Percentiles rank a stretch among this genome's conserved stretches.
phyloP scores from a whole-genome alignment of 495 filamentous ascomycete species.

The Massariosphaeria phaeospora region DNA sequence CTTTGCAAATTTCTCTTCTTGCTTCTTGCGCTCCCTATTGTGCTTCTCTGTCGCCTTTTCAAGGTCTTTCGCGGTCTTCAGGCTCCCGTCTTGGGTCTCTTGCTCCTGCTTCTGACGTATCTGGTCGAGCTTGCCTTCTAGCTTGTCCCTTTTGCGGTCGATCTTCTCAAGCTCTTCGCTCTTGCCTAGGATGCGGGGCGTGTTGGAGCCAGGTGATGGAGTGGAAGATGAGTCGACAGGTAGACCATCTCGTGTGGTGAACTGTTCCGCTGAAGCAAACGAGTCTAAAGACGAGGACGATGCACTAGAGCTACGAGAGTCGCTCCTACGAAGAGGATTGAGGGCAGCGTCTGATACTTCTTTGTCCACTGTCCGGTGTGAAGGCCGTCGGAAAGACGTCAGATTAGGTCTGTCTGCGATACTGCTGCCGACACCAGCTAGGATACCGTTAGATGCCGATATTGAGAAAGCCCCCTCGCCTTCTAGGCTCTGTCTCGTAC shows the following conservation, averaged over 20 bases:
- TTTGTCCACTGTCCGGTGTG: slow-evolving; percentile 1
- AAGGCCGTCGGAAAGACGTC: slow-evolving; percentile 4
- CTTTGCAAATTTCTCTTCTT: slow-evolving; percentile 59
- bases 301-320: slow-evolving; percentile 15
- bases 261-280: slow-evolving; percentile 39
- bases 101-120: slow-evolving; percentile 45
- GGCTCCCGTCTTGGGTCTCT: slow-evolving; percentile 49
- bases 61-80: slow-evolving; percentile 43
- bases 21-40: slow-evolving; percentile 54
- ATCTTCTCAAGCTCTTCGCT: slow-evolving; percentile 72
- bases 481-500: slow-evolving; percentile 21
- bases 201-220: slow-evolving; percentile 14
- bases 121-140: slow-evolving; percentile 62
- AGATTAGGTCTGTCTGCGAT: slow-evolving; percentile 22
- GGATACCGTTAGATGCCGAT: slow-evolving; percentile 27
- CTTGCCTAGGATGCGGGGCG: slow-evolving; percentile 45
- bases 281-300: slow-evolving; percentile 31
- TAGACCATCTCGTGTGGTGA: slow-evolving; percentile 27
- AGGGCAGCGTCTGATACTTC: slow-evolving; percentile 4
- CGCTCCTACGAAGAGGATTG: slow-evolving; percentile 17
- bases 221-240: neutral
- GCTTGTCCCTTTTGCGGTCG: slow-evolving; percentile 60
- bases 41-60: slow-evolving; percentile 56
- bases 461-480: slow-evolving; percentile 13
- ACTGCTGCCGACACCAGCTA: slow-evolving; percentile 29